Conservation (phyloP, 2,329 filamentous ascomycete species). For the Apiospora marii region DNA sequence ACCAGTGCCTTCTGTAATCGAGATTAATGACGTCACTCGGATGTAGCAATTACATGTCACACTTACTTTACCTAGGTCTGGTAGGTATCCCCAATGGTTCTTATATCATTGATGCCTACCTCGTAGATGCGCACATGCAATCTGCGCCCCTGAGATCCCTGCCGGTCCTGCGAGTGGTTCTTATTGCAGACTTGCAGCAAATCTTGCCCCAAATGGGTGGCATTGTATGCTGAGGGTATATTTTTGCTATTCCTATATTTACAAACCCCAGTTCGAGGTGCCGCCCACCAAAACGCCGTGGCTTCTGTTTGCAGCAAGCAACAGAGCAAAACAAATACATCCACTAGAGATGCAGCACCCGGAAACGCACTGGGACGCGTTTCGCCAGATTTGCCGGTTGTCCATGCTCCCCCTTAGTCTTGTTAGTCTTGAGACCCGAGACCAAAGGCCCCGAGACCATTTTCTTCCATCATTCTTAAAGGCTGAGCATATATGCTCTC, state of each 20-base stretch:
- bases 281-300: slow-evolving; percentile 27
- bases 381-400: no score
- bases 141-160: not conserved
- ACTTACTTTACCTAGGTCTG: no score
- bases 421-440: no score
- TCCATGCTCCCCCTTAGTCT: no score
- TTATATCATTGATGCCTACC: no score
- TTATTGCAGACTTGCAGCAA: not conserved
- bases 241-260: slow-evolving; percentile 11
- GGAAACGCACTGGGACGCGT: no score
- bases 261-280: slow-evolving; percentile 23
- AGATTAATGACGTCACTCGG: not conserved
- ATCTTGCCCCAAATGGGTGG: not conserved
- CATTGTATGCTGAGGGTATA: slow-evolving; percentile 5
- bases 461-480: no score
- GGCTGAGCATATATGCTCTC: no score
- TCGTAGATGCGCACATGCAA: not conserved
- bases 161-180: not conserved
- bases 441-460: no score
- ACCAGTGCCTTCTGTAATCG: not conserved
- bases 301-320: slow-evolving; percentile 32
- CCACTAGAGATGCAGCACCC: not conserved
- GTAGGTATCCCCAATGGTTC: not conserved
- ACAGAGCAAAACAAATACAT: slow-evolving; percentile 2
- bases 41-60: not conserved